Evolutionary conservation across 345 rosid species (phyloP), one percentile per base, ranked within the genome.

Genomic region (Citrus sp.): DNA sequence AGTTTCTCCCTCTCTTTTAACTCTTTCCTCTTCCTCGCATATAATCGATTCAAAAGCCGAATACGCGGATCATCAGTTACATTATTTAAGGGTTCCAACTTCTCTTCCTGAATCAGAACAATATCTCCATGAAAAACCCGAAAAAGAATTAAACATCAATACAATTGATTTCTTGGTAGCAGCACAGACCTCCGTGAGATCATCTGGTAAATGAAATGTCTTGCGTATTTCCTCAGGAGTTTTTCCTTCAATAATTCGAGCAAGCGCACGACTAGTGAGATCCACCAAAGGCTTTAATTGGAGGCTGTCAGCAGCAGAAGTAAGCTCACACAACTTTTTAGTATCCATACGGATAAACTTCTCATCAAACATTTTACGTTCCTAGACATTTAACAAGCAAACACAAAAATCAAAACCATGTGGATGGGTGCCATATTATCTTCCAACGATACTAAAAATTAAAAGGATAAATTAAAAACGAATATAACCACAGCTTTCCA

Each of bases 221-320:
- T 89, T 91, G 4, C 92, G 87, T 80, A 91, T 91, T 82, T 91
- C 94, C 80, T 87, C 94, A 1, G 92, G 89, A n/a, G 91, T 87
- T 86, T 91, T 91, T 77, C 94, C 92, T 81, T 91, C 94, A 72
- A 91, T 91, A 77, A 86, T 88, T 74, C 91, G 84, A 58, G 92
- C 91, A 82, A 91, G 91, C n/a, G 94, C 91, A 70, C 91, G 91
- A 59, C 94, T 89, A 25, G 92, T 91, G 18, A 91, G 89, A 87
- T 91, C 94, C 82, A 91, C 94, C 79, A 91, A 78, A 74, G 94
- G 91, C 84, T 89, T 88, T 73, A 91, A 77, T 79, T 91, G 91
- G 70, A 91, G 92, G 84, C 92, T 91, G 78, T 91, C 89, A 40
- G 92, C 94, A 28, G 94, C 94, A 71, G 94, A 91, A 80, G 90